These are phyloP conservation scores for Ophiostoma piceae DNA, from an alignment of 2,329 filamentous ascomycete species.

Conservation along the genomic window DNA sequence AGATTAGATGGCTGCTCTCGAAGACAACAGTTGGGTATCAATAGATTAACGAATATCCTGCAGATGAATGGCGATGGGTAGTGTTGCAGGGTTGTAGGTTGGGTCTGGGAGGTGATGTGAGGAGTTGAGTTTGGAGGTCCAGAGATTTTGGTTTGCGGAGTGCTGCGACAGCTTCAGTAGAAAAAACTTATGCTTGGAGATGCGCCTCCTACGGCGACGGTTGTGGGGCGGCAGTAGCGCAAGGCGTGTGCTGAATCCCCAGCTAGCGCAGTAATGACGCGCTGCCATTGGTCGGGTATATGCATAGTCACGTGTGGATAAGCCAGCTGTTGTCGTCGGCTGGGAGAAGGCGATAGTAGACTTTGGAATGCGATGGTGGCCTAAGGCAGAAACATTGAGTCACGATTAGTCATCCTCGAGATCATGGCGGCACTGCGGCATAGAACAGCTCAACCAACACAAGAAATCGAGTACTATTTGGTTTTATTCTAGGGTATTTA, in stretches of 20 bases:
- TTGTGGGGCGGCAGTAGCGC: conserved; percentile 10
- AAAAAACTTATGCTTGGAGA: conserved; percentile 16
- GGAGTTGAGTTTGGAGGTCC: no score
- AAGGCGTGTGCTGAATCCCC: conserved; percentile 12
- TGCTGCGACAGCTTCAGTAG: conserved; percentile 7
- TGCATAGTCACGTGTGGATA: conserved; percentile 17
- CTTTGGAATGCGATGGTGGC: not conserved
- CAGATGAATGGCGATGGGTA: not conserved
- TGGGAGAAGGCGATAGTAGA: not conserved
- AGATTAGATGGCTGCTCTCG: not conserved
- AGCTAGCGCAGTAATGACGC: conserved; percentile 22
- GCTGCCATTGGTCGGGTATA: conserved; percentile 21
- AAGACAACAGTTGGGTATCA: not conserved
- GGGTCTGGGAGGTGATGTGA: not conserved
- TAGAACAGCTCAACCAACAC: no score
- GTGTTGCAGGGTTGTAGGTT: not conserved
- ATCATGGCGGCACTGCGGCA: not conserved
- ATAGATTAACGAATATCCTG: not conserved
- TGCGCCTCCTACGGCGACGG: conserved; percentile 18
- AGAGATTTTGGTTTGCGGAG: not conserved
- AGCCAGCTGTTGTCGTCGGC: not conserved
- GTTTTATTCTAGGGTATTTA: no score
- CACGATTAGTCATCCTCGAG: not conserved
- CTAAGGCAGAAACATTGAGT: not conserved
- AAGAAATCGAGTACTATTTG: no score